Evolutionary conservation across 306 rosid genomes (phyloP).

Genomic region (Glycine latifolia): DNA sequence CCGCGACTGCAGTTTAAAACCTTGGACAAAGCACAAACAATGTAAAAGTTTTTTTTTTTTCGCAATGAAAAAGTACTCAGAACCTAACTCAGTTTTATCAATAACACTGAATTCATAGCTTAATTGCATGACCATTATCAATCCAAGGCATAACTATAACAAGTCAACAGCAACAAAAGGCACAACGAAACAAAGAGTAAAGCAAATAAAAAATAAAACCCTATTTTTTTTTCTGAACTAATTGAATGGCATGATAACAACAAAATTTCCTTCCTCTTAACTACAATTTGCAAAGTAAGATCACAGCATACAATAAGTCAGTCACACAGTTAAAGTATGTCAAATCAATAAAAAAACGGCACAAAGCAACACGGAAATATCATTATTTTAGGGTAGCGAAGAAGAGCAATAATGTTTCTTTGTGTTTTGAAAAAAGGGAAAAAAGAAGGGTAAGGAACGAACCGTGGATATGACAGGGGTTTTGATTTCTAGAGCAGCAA

Average conservation of each 20-base stretch:
- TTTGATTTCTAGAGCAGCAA: constrained; percentile 93
- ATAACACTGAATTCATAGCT: neutral
- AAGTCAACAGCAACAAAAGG: neutral
- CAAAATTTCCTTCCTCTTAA: neutral
- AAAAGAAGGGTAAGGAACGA: neutral
- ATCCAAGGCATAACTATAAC: neutral
- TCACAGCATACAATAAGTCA: neutral
- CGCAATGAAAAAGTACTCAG: too few species aligned
- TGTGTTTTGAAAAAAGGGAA: neutral
- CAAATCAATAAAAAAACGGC: neutral
- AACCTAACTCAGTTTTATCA: neutral
- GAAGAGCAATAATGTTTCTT: neutral
- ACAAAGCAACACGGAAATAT: neutral
- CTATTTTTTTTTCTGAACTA: neutral
- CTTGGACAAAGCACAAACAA: neutral
- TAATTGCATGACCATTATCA: neutral
- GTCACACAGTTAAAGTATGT: neutral
- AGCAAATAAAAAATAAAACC: neutral
- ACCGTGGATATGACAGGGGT: constrained; percentile 96
- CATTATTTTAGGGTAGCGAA: neutral
- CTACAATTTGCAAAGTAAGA: neutral
- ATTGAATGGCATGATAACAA: neutral
- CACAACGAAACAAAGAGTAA: neutral
- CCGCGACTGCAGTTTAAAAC: neutral
- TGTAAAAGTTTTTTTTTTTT: neutral